These are phyloP conservation scores for Cydonia oblonga DNA, from an alignment of 331 rosid genomes.

Conservation along the genomic window DNA sequence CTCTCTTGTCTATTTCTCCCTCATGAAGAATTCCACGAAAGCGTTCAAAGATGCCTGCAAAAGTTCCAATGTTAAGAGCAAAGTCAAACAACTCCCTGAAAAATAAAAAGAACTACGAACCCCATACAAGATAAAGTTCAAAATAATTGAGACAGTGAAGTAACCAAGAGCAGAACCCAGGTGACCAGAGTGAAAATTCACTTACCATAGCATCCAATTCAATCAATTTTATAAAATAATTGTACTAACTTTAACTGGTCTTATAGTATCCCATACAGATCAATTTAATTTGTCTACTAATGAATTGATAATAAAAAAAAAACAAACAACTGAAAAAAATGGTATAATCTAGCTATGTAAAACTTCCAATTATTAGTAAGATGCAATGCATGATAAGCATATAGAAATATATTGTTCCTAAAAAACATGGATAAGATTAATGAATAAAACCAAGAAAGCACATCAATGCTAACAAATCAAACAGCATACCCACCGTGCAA, in stretches of 20 bases:
- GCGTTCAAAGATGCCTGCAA: conserved; percentile 90
- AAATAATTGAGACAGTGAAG: neutral
- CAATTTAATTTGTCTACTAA: neutral
- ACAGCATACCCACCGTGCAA: conserved; percentile 62
- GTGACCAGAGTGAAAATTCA: neutral
- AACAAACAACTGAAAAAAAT: neutral
- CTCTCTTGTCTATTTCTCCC: conserved; percentile 93
- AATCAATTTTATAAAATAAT: neutral
- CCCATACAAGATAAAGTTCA: neutral
- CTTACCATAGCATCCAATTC: neutral
- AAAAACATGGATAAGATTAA: too few species aligned
- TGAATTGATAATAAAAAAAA: neutral
- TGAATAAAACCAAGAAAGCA: neutral
- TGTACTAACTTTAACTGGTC: neutral
- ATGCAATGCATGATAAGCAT: neutral
- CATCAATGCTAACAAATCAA: conserved; percentile 6
- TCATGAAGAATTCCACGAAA: conserved; percentile 98
- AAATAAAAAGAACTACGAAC: neutral
- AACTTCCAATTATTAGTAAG: neutral
- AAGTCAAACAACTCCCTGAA: neutral
- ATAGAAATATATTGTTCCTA: neutral
- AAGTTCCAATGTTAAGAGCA: neutral
- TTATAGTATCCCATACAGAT: neutral
- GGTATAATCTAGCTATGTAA: neutral
- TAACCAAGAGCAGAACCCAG: neutral